phyloP scores from a whole-genome alignment of 148 eudicot genomes.

The Beta vulgaris region DNA sequence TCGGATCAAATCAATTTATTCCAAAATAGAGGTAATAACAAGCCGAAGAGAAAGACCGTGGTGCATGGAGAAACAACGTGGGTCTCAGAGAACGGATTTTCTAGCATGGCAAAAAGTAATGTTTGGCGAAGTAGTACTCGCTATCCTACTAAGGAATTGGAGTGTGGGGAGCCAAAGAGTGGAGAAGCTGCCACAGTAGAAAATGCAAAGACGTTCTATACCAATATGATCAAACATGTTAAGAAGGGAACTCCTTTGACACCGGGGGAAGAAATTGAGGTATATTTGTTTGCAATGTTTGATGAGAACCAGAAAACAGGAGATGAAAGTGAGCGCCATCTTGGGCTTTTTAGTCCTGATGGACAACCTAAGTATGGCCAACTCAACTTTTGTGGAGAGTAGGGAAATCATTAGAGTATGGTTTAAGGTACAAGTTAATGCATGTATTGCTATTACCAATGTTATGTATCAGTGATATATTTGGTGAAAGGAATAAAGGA shows the following conservation, averaged over 20 bases:
- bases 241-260: slow-evolving; percentile 34
- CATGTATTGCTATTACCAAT: too few relatives aligned
- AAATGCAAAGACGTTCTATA: slow-evolving; percentile 33
- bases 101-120: too few relatives aligned
- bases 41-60: too few relatives aligned
- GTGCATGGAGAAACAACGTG: slow-evolving; percentile 37
- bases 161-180: too few relatives aligned
- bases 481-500: too few relatives aligned
- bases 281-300: slow-evolving; percentile 43
- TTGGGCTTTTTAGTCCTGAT: slow-evolving; percentile 33
- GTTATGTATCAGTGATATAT: too few relatives aligned
- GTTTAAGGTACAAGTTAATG: too few relatives aligned
- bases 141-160: too few relatives aligned
- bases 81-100: slow-evolving; percentile 24
- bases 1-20: too few relatives aligned
- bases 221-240: slow-evolving; percentile 33
- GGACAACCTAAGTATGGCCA: slow-evolving; percentile 26
- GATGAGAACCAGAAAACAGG: slow-evolving; percentile 31
- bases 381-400: slow-evolving; percentile 15
- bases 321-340: slow-evolving; percentile 20
- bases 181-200: neutral
- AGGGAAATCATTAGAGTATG: too few relatives aligned
- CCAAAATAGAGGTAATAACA: too few relatives aligned
- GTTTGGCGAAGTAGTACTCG: too few relatives aligned
- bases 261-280: slow-evolving; percentile 30